Conservation (phyloP, 2,329 filamentous ascomycete genomes). For the Colletotrichum aenigma region DNA sequence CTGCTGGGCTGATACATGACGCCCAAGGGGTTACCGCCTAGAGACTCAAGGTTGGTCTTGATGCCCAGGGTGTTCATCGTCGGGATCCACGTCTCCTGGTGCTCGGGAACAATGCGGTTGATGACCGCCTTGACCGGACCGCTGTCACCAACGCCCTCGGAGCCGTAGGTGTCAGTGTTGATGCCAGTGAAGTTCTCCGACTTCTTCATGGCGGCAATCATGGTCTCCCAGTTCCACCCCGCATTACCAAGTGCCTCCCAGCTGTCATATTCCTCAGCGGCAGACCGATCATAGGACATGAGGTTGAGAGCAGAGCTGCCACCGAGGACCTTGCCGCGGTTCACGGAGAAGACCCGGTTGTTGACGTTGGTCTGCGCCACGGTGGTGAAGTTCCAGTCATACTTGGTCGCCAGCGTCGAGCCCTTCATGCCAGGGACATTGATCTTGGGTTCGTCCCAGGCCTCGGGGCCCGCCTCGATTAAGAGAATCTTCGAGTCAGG, state of each 20-base stretch:
- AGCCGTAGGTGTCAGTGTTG: conserved; percentile 20
- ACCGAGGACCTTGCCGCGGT: conserved; percentile 49
- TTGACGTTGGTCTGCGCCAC: conserved; percentile 40
- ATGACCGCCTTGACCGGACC: conserved; percentile 32
- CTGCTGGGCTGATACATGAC: conserved; percentile 54
- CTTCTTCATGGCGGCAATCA: conserved; percentile 36
- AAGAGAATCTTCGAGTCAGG: conserved; percentile 28
- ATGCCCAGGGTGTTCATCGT: conserved; percentile 49
- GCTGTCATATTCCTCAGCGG: conserved; percentile 33
- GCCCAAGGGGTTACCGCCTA: conserved; percentile 54
- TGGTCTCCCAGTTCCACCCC: conserved; percentile 39
- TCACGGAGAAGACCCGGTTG: conserved; percentile 39
- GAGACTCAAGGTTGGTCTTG: conserved; percentile 43
- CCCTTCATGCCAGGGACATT: conserved; percentile 31
- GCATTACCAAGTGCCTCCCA: conserved; percentile 37
- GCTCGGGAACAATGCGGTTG: conserved; percentile 46
- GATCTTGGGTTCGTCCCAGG: conserved; percentile 26
- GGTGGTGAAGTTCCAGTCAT: conserved; percentile 46
- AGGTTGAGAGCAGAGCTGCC: conserved; percentile 51
- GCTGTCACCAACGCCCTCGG: conserved; percentile 21
- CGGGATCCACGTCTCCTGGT: conserved; percentile 47
- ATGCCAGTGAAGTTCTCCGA: conserved; percentile 31
- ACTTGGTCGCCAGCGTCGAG: conserved; percentile 24
- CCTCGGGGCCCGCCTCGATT: conserved; percentile 33
- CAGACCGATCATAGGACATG: conserved; percentile 36